Evolutionary conservation across 192 early-diverging fungal species (phyloP).

Genomic region (Coemansia sp.): DNA sequence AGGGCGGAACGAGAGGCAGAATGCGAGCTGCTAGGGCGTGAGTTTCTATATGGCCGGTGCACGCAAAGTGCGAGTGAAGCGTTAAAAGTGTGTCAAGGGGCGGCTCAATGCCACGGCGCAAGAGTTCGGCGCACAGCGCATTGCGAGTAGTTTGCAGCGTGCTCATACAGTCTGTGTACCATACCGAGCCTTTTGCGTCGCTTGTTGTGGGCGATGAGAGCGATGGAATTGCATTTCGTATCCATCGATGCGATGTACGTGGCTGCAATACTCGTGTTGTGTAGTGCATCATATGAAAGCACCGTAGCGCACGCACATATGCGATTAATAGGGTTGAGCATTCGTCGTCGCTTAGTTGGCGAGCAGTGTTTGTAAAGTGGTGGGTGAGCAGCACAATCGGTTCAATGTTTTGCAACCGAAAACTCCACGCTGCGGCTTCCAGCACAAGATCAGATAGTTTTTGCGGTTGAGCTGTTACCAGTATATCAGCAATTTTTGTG

Average conservation of each 20-base stretch:
- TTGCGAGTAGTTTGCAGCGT: slow-evolving; percentile 5
- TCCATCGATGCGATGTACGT: neutral
- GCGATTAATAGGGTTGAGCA: slow-evolving; percentile 1
- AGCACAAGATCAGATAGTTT: neutral
- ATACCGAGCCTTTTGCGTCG: neutral
- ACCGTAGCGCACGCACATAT: slow-evolving; percentile 8
- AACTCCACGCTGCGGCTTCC: slow-evolving; percentile 26
- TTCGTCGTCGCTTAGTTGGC: neutral
- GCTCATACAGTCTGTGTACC: slow-evolving; percentile 4
- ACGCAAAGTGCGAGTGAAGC: slow-evolving; percentile 15
- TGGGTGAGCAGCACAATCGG: slow-evolving; percentile 10
- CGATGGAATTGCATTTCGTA: too few relatives aligned
- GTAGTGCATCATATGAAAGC: slow-evolving; percentile 10
- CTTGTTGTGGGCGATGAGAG: neutral
- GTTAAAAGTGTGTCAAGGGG: slow-evolving; percentile 14
- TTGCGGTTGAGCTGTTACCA: neutral
- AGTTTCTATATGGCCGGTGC: slow-evolving; percentile 1
- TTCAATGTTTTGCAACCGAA: slow-evolving; percentile 10
- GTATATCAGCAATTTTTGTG: neutral
- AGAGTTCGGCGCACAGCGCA: slow-evolving; percentile 12
- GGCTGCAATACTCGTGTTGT: neutral
- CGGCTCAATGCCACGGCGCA: slow-evolving; percentile 31
- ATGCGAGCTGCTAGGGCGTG: slow-evolving; percentile 10
- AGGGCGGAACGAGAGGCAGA: slow-evolving; percentile 15
- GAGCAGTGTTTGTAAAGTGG: neutral